Percentiles rank a stretch among this genome's conserved stretches.
Evolutionary conservation across 2,329 filamentous ascomycete genomes (phyloP).

Genomic region (Sordariomycetes sp.): DNA sequence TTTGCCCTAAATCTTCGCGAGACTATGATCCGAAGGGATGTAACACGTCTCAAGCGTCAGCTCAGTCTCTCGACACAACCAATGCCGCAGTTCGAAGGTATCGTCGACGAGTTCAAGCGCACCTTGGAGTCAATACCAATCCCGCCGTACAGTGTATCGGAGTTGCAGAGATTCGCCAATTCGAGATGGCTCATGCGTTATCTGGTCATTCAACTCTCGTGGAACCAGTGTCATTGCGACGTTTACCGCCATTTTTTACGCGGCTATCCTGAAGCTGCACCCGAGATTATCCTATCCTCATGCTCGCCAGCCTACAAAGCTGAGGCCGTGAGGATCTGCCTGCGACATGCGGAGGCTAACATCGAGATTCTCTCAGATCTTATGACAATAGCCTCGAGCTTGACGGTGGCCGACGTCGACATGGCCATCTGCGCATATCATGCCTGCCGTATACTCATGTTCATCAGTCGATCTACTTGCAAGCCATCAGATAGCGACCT

Average conservation of each 20-base stretch:
- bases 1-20: constrained; percentile 9
- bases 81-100: constrained; percentile 5
- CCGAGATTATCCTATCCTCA: constrained; percentile 15
- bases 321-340: constrained; percentile 20
- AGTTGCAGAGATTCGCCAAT: constrained; percentile 4
- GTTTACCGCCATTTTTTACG: constrained; percentile 31
- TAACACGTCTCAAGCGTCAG: constrained; percentile 11
- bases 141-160: constrained; percentile 1
- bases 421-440: constrained; percentile 33
- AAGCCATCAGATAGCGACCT: constrained; percentile 8
- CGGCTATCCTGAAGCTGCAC: constrained; percentile 29
- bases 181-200: constrained; percentile 10
- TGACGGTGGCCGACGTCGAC: constrained; percentile 30
- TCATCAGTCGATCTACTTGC: constrained; percentile 11
- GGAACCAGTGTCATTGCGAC: constrained; percentile 33
- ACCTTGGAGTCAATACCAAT: constrained; percentile 2
- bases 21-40: constrained; percentile 11
- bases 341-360: constrained; percentile 27
- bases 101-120: constrained; percentile 6
- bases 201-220: constrained; percentile 11
- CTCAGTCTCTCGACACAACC: no score
- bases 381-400: constrained; percentile 14
- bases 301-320: constrained; percentile 15
- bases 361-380: constrained; percentile 21
- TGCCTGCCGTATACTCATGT: constrained; percentile 26